Evolutionary conservation across 768 basidiomycete species (phyloP).

Genomic region (Jaapia argillacea): DNA sequence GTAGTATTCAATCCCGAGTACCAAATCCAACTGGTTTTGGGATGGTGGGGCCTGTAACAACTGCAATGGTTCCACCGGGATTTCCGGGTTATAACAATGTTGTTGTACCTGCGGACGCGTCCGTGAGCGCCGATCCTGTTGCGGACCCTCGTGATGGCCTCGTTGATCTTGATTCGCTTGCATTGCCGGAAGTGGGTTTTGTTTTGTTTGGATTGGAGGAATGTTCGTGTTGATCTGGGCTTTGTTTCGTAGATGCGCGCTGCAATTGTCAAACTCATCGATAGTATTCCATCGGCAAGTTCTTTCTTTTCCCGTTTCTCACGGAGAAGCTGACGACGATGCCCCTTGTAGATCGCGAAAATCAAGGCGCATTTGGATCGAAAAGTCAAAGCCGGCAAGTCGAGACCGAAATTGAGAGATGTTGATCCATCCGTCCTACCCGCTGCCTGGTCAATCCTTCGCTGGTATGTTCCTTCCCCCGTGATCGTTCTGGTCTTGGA

Average conservation of each 20-base stretch:
- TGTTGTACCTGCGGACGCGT: no score
- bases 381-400: constrained; percentile 38
- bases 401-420: constrained; percentile 44
- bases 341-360: constrained; percentile 45
- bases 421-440: constrained; percentile 37
- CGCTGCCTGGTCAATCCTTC: constrained; percentile 56
- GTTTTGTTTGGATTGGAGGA: no score
- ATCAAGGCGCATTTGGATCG: constrained; percentile 50
- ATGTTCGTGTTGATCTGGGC: no score
- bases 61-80: no score
- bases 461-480: constrained; percentile 33
- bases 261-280: constrained; percentile 31
- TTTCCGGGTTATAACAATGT: no score
- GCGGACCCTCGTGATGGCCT: no score
- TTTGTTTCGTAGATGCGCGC: constrained; percentile 39
- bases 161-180: no score
- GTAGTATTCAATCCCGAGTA: no score
- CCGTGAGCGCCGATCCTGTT: no score
- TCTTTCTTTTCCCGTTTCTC: neutral
- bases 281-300: constrained; percentile 39
- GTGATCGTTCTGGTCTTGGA: constrained; percentile 1
- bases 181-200: no score
- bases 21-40: neutral
- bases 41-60: no score
- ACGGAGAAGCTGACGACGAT: no score